These are phyloP conservation scores for Byssothecium circinans DNA, from an alignment of 2,329 filamentous ascomycete genomes.

Conservation along the genomic window DNA sequence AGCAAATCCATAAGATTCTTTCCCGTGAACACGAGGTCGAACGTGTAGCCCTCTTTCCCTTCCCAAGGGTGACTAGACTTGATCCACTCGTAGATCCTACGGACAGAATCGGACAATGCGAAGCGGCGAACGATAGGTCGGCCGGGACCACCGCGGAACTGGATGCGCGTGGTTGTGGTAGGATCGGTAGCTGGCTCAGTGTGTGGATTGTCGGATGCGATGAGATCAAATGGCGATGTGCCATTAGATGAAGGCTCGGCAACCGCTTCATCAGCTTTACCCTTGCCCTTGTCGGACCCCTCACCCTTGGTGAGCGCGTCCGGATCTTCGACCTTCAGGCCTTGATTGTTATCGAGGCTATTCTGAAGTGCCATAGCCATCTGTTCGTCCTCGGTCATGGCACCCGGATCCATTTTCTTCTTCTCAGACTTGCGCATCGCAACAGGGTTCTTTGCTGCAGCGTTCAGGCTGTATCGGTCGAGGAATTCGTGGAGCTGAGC, in stretches of 20 bases:
- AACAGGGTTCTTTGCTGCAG: constrained; percentile 90
- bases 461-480: constrained; percentile 90
- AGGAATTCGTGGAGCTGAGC: constrained; percentile 93
- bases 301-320: constrained; percentile 79
- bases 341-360: constrained; percentile 66
- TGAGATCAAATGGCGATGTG: constrained; percentile 63
- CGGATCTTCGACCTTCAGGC: constrained; percentile 70
- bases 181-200: constrained; percentile 72
- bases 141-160: constrained; percentile 74
- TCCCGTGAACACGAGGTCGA: constrained; percentile 87
- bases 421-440: constrained; percentile 73
- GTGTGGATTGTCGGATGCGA: constrained; percentile 73
- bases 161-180: constrained; percentile 78
- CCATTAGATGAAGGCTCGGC: constrained; percentile 38
- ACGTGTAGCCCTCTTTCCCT: constrained; percentile 74
- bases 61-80: constrained; percentile 81
- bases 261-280: constrained; percentile 24
- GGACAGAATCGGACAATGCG: constrained; percentile 71
- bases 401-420: constrained; percentile 73
- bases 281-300: constrained; percentile 58
- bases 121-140: constrained; percentile 87
- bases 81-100: constrained; percentile 91
- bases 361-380: constrained; percentile 90
- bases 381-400: constrained; percentile 98
- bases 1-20: constrained; percentile 79